These are phyloP conservation scores for Verticillium longisporum DNA, from an alignment of 2,329 filamentous ascomycete genomes.

Conservation along the genomic window DNA sequence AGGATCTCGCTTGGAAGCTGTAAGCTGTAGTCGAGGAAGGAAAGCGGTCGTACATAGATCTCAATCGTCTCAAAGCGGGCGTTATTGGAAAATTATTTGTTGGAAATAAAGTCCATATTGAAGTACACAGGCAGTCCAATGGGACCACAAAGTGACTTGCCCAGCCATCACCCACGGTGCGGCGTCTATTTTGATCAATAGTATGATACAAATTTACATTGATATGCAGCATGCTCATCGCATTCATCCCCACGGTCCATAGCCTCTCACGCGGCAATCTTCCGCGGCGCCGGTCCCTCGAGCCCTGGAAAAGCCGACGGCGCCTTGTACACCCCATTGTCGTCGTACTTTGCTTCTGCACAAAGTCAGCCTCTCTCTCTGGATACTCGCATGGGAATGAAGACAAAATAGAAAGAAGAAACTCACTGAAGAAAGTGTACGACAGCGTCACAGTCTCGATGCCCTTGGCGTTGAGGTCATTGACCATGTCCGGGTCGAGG, in stretches of 20 bases:
- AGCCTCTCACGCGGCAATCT: background rate
- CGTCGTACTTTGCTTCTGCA: slow-evolving; percentile 37
- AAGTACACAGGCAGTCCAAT: too few relatives aligned
- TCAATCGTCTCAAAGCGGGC: too few relatives aligned
- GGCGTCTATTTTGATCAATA: background rate
- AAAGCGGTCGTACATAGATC: too few relatives aligned
- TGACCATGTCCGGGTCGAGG: slow-evolving; percentile 90
- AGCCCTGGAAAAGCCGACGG: slow-evolving; percentile 17
- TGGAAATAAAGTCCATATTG: too few relatives aligned
- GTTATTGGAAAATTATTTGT: too few relatives aligned
- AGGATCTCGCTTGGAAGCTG: background rate
- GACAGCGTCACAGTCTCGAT: slow-evolving; percentile 93
- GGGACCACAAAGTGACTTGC: background rate
- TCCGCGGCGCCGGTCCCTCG: slow-evolving; percentile 2
- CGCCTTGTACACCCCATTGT: slow-evolving; percentile 35
- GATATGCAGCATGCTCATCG: background rate
- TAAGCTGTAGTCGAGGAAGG: background rate
- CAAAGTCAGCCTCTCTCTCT: background rate
- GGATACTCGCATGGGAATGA: background rate
- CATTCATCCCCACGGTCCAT: slow-evolving; percentile 2
- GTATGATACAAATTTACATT: background rate
- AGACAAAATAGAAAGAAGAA: background rate
- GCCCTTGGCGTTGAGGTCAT: slow-evolving; percentile 85
- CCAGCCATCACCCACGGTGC: background rate
- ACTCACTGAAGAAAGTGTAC: slow-evolving; percentile 97